phyloP scores from a whole-genome alignment of 2,329 filamentous ascomycete species.

The Hortaea sp. region DNA sequence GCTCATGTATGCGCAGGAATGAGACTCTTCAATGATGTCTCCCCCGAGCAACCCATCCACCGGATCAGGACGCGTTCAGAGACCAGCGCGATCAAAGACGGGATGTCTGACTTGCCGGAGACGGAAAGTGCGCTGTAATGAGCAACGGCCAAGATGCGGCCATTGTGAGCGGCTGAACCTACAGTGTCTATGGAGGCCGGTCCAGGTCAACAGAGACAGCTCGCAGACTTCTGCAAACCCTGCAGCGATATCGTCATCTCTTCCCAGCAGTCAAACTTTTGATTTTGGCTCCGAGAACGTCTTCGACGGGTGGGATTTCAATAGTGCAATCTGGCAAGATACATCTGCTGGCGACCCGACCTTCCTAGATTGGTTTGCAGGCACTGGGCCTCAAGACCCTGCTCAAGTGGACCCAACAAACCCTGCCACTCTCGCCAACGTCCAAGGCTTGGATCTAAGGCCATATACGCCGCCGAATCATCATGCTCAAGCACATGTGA shows the following conservation, averaged over 20 bases:
- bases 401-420: too few species aligned
- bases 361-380: constrained; percentile 1
- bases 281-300: neutral
- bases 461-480: too few species aligned
- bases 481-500: too few species aligned
- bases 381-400: neutral
- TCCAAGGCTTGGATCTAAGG: too few species aligned
- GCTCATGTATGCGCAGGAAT: too few species aligned
- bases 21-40: too few species aligned
- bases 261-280: neutral
- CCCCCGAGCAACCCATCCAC: too few species aligned
- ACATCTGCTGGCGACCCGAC: constrained; percentile 2
- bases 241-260: neutral
- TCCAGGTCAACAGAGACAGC: neutral
- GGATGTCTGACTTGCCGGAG: constrained; percentile 10
- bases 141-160: constrained; percentile 40
- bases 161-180: constrained; percentile 43
- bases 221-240: neutral
- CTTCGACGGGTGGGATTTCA: constrained; percentile 1
- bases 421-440: too few species aligned
- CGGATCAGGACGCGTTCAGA: neutral
- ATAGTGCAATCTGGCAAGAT: constrained; percentile 3
- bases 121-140: constrained; percentile 44
- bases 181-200: constrained; percentile 38
- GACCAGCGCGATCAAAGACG: neutral